Base-by-base conservation (phyloP, 306 rosid species). In the Betula pendula region DNA sequence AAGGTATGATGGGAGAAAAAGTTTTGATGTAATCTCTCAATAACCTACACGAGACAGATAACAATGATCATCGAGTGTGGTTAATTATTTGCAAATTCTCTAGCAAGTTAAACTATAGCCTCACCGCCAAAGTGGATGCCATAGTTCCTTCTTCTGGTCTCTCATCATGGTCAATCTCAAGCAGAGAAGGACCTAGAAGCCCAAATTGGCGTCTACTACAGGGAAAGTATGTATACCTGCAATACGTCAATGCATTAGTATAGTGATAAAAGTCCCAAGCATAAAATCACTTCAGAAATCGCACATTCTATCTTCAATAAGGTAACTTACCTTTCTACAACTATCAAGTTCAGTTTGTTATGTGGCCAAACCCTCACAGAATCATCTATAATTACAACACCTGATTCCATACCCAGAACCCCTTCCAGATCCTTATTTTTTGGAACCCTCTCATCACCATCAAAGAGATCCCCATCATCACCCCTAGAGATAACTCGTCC, bases 311-410 rank as follows among this genome's bases (percentile, higher is more conserved):
- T 78, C 40, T 59, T 73, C 29, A 75, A 42, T 53, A 50, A 68
- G 78, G 75, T 68, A 71, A 65, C 85, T 75, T 73, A 89, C 99
- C 99, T 91, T 85, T 96, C 99, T 77, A 96, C 99, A 81, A 89
- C 96, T 69, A 96, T 96, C 90, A 96, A 83, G 92, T 96, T 96
- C 84, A 91, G 79, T 87, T 92, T 96, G 86, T 96, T 89, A 88
- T 96, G 99, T 1, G 98, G 99, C 99, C 99, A 96, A 74, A 96
- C 99, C 93, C 95, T 88, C 76, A 92, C 95, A 82, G 99, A 92
- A 87, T 96, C 99, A 81, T 96, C 99, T 65, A 96, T 83, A 84
- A 96, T 92, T 52, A 96, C 94, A 76, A 96, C 99, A 40, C 90
- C 85, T 22, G 98, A 91, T 83, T 96, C 99, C 99, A 96, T 91